A percentile compares a stretch with the other conserved stretches of the same genome.
phyloP scores from a whole-genome alignment of 352 stramenopile species.

The Phytophthora ramorum region DNA sequence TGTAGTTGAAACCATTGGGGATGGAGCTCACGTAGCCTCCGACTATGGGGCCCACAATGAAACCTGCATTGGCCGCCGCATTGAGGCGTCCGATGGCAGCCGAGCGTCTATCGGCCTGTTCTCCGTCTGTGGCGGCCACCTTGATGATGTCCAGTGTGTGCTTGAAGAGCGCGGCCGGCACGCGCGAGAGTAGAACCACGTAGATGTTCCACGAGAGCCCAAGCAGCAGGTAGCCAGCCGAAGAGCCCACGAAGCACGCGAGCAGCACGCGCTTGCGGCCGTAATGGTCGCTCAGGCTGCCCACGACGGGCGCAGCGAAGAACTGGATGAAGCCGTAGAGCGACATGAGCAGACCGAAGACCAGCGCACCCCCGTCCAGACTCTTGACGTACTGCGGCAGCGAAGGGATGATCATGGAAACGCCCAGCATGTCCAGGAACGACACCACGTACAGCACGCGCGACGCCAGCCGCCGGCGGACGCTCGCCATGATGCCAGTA shows the following conservation, averaged over 20 bases:
- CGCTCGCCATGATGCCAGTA: background rate
- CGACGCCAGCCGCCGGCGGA: slow-evolving; percentile 36
- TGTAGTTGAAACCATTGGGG: slow-evolving; percentile 85
- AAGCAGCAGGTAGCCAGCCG: slow-evolving; percentile 72
- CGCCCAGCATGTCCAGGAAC: slow-evolving; percentile 82
- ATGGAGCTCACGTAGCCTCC: slow-evolving; percentile 74
- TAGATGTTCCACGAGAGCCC: slow-evolving; percentile 83
- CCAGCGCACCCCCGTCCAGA: slow-evolving; percentile 73
- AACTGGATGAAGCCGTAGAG: slow-evolving; percentile 90
- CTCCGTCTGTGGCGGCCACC: slow-evolving; percentile 68
- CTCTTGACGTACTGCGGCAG: slow-evolving; percentile 80
- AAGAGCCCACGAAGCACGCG: slow-evolving; percentile 65
- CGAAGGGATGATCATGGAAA: slow-evolving; percentile 89
- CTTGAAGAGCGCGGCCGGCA: slow-evolving; percentile 81
- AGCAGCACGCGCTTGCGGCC: slow-evolving; percentile 68
- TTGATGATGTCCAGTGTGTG: slow-evolving; percentile 86
- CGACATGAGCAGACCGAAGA: slow-evolving; percentile 83
- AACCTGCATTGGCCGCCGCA: slow-evolving; percentile 72
- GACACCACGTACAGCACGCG: slow-evolving; percentile 79
- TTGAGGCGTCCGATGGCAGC: slow-evolving; percentile 76
- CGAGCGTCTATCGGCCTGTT: slow-evolving; percentile 41
- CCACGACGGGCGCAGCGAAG: slow-evolving; percentile 76
- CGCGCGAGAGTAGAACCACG: slow-evolving; percentile 75
- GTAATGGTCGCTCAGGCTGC: slow-evolving; percentile 79
- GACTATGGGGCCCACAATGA: slow-evolving; percentile 77